Evolutionary conservation across 164 flowering plant species (phyloP), one percentile per base, ranked within the genome.

Genomic region (Magnolia changhungtana): DNA sequence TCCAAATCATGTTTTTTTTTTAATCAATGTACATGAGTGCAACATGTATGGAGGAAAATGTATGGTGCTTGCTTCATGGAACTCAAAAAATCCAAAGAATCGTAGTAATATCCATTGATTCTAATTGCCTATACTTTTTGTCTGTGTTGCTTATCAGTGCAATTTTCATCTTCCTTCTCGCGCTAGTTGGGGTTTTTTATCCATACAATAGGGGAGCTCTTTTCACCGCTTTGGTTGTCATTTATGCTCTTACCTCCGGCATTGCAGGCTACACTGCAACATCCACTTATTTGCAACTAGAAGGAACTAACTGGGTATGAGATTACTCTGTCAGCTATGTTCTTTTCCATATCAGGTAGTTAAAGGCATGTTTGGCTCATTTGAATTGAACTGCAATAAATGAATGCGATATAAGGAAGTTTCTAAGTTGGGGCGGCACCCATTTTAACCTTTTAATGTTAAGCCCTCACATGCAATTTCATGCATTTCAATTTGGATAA

Each of bases 291-390:
- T 79, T 77, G 67, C 85, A 83, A 69, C 80, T 83, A 16, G 85
- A 83, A 77, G 85, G 84, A 78, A 79, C 83, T n/a, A 81, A 83
- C 74, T 83, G 85, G 85, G 85, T 81, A 83, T 58, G 72, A 2
- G 16, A 27, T 31, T 63, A 63, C 63, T 10, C 14, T 20, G 7
- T 37, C 45, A 37, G 45, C 11, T 37, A 19, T 31, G 4, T 27
- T 16, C 7, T 20, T 69, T 31, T 3, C 71, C 29, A 2, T 16
- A 61, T 27, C 29, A 37, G 19, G 3, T 8, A 13, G 19, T 73
- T 13, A 24, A 7, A 7, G 45, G 45, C 7, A 7, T 37, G 45
- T 37, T 37, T 37, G 45, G 45, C 45, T 37, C 45, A 37, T 3
- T 37, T 37, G 45, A 37, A 37, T 37, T 37, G 45, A 37, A 37